Conservation (phyloP, 2,329 filamentous ascomycete species). For the Claviceps africana region DNA sequence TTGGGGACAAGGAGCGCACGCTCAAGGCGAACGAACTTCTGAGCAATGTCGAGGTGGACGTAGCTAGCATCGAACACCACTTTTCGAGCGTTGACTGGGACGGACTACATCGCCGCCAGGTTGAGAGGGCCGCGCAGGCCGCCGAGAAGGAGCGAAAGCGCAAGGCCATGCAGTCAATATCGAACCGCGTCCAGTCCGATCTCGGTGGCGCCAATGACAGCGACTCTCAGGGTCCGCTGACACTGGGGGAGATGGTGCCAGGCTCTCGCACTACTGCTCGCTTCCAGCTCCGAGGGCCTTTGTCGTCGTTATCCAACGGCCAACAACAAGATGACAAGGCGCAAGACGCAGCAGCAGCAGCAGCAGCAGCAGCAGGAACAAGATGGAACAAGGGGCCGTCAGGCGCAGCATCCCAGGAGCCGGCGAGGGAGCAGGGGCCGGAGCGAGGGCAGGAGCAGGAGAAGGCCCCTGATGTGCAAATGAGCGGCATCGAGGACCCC, state of each 20-base stretch:
- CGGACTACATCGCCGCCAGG: constrained; percentile 59
- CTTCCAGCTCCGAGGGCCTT: constrained; percentile 41
- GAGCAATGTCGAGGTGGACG: constrained; percentile 88
- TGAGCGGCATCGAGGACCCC: constrained; percentile 41
- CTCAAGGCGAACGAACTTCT: constrained; percentile 84
- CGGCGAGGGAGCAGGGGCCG: constrained; percentile 6
- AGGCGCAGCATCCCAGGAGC: not conserved
- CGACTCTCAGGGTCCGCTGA: constrained; percentile 41
- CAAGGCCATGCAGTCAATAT: constrained; percentile 42
- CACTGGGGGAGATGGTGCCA: constrained; percentile 51
- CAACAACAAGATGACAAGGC: constrained; percentile 36
- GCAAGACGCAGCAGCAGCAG: not conserved
- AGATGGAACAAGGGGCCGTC: constrained; percentile 37
- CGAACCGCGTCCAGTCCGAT: constrained; percentile 37
- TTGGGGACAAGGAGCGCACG: constrained; percentile 69
- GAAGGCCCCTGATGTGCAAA: constrained; percentile 41
- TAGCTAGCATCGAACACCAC: constrained; percentile 59
- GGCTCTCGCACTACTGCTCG: constrained; percentile 35
- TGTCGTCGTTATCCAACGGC: constrained; percentile 37
- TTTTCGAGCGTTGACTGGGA: constrained; percentile 65
- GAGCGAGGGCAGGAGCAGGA: constrained; percentile 23
- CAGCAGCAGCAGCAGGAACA: constrained; percentile 16
- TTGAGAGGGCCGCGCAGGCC: constrained; percentile 46
- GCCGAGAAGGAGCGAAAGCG: constrained; percentile 50
- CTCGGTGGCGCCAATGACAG: constrained; percentile 35